These are phyloP conservation scores for Monosporozyma aerobia DNA, from an alignment of 805 yeast species.

Conservation along the genomic window DNA sequence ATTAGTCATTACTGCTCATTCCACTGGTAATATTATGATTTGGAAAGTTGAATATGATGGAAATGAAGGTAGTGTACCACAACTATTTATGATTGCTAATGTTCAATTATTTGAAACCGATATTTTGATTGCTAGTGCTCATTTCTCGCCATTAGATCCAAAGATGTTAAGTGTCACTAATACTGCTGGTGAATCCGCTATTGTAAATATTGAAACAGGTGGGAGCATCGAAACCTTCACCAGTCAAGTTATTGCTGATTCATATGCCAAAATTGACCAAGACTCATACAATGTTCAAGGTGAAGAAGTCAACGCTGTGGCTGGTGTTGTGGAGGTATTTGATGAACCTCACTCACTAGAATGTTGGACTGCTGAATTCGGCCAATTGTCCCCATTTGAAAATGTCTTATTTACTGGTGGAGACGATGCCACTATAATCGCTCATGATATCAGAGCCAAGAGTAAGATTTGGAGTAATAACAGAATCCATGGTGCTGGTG, in stretches of 20 bases:
- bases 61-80: neutral
- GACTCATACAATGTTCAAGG: constrained; percentile 12
- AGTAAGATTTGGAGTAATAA: constrained; percentile 27
- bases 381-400: constrained; percentile 41
- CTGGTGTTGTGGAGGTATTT: neutral
- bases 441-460: constrained; percentile 53
- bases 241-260: constrained; percentile 2
- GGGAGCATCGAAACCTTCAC: neutral
- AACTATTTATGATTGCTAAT: constrained; percentile 23
- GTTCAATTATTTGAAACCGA: constrained; percentile 41
- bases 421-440: constrained; percentile 70
- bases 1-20: constrained; percentile 57
- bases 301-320: constrained; percentile 1
- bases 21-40: constrained; percentile 62
- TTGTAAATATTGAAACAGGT: constrained; percentile 11
- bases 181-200: constrained; percentile 55
- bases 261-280: constrained; percentile 6
- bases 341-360: constrained; percentile 54
- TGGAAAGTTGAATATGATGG: constrained; percentile 40
- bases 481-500: constrained; percentile 82
- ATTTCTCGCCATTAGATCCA: constrained; percentile 39
- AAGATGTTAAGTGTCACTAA: constrained; percentile 44
- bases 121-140: constrained; percentile 54
- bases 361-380: constrained; percentile 83
- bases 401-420: constrained; percentile 78